A percentile compares a stretch with the other conserved stretches of the same genome.
Conservation (phyloP, 2,329 filamentous ascomycete species). For the Penicillium oxalicum region DNA sequence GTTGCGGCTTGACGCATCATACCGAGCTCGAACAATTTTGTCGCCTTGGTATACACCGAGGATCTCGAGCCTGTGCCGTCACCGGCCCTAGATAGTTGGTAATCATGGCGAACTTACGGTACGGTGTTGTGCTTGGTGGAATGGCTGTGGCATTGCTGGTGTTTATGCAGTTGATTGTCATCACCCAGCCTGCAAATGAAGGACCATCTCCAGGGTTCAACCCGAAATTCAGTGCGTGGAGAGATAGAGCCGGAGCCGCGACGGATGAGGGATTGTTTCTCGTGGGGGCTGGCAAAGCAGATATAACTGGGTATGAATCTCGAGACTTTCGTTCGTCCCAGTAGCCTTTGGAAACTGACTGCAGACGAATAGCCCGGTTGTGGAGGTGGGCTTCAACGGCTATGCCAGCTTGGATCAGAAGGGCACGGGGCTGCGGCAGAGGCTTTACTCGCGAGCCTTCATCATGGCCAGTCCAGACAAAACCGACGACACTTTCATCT, state of each 20-base stretch:
- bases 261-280: slow-evolving; percentile 48
- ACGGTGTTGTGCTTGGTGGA: slow-evolving; percentile 22
- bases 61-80: too few species aligned
- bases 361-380: slow-evolving; percentile 57
- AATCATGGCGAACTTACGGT: slow-evolving; percentile 27
- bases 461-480: slow-evolving; percentile 66
- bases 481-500: slow-evolving; percentile 69
- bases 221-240: slow-evolving; percentile 19
- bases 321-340: too few species aligned
- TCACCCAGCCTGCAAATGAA: slow-evolving; percentile 15
- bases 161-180: slow-evolving; percentile 28
- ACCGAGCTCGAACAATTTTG: too few species aligned
- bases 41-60: too few species aligned
- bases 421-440: slow-evolving; percentile 77
- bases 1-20: too few species aligned
- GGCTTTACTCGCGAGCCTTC: slow-evolving; percentile 83
- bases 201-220: slow-evolving; percentile 12
- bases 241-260: slow-evolving; percentile 17
- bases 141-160: slow-evolving; percentile 25
- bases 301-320: slow-evolving; percentile 58
- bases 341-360: too few species aligned
- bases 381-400: slow-evolving; percentile 85
- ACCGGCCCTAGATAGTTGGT: not conserved
- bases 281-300: slow-evolving; percentile 63
- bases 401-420: slow-evolving; percentile 82